Base-by-base conservation (phyloP, 163 green algal species). In the Coccomyxa subellipsoidea region DNA sequence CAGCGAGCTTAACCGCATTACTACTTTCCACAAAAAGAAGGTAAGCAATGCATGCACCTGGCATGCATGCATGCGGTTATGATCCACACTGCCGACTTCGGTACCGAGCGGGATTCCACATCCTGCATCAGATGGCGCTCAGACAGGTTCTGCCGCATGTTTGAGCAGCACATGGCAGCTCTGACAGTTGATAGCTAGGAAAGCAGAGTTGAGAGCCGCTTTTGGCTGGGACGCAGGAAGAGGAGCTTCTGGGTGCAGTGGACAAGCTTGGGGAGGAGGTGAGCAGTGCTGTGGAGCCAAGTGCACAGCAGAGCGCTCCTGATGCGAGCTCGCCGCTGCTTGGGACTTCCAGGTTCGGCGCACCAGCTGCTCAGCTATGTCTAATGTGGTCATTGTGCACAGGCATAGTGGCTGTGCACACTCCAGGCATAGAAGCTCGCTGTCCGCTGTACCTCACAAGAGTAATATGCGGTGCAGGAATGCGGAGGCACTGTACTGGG, bases 21-120 rank as follows among this genome's bases (percentile, higher is more conserved):
- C 25, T 12, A 12, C 32, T 12, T 80, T 80, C 76, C 53, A 80
- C 3, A n/a, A 69, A 4, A 66, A 80, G 76, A 80, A 80, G 76
- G 76, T 80, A 27, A 47, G 35, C n/a, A n/a, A n/a, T n/a, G 72
- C 31, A 5, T n/a, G 36, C 34, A 21, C 29, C 32, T 35, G 0
- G 32, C 3, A 6, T 34, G 66, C 66, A 73, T 35, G 29, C 21
- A 18, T 35, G 2, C 27, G 29, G 66, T 35, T n/a, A n/a, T n/a
- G n/a, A n/a, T n/a, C n/a, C n/a, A n/a, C n/a, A n/a, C 66, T 73
- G 2, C 8, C 7, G 29, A 12, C 12, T 35, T 73, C 18, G 21
- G 21, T 73, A 29, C 59, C n/a, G n/a, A n/a, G n/a, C n/a, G n/a
- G n/a, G n/a, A n/a, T n/a, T n/a, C n/a, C n/a, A n/a, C n/a, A n/a